Conservation (phyloP, 1,284 basidiomycete genomes). For the Dichomitus squalens region DNA sequence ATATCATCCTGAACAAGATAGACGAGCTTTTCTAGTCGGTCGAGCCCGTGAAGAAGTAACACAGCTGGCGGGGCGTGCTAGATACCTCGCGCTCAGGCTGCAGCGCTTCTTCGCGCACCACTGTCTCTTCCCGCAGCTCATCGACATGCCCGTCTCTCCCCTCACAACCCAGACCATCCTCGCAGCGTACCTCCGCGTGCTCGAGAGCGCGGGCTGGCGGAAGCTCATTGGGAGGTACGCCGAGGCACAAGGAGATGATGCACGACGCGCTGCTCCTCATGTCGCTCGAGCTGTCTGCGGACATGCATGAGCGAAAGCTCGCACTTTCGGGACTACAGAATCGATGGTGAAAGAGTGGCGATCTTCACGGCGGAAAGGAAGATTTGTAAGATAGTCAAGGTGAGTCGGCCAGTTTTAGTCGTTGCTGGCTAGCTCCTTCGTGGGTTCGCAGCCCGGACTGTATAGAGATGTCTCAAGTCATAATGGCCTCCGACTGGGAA, state of each 20-base stretch:
- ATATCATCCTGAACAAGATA: conserved; percentile 81
- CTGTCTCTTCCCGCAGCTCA: conserved; percentile 87
- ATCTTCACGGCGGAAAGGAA: conserved; percentile 81
- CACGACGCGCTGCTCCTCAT: conserved; percentile 92
- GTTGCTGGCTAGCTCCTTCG: conserved; percentile 83
- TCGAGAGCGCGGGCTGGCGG: conserved; percentile 75
- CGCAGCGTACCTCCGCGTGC: conserved; percentile 86
- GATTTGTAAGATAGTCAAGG: conserved; percentile 72
- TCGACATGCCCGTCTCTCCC: conserved; percentile 75
- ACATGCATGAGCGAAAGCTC: conserved; percentile 66
- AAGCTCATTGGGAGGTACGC: conserved; percentile 94
- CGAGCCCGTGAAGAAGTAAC: conserved; percentile 28
- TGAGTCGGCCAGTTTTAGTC: conserved; percentile 33
- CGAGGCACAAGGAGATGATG: conserved; percentile 87
- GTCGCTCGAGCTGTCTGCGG: conserved; percentile 74
- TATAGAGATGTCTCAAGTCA: conserved; percentile 85
- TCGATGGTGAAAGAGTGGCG: conserved; percentile 85
- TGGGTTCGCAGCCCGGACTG: conserved; percentile 84
- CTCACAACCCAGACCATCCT: conserved; percentile 81
- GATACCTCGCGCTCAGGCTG: conserved; percentile 70
- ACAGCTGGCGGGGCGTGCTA: conserved; percentile 29
- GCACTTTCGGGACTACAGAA: conserved; percentile 84
- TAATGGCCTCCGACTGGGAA: conserved; percentile 57
- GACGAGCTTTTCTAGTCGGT: conserved; percentile 73
- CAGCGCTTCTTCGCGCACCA: conserved; percentile 97